Conservation (phyloP, 371 early-diverging fungal genomes). For the Mucor velutinosus region DNA sequence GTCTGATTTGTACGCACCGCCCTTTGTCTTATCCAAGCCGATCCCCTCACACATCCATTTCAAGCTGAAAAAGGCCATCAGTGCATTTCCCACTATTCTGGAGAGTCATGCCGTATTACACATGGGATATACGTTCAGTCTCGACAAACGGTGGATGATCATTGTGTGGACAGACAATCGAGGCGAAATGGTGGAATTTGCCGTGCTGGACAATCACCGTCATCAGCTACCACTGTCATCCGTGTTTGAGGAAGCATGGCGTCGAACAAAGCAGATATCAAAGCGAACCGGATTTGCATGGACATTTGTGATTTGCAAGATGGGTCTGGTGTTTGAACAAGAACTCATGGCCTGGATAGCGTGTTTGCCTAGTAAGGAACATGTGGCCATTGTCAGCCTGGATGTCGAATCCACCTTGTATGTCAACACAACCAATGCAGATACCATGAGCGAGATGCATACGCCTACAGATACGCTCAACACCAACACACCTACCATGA, state of each 20-base stretch:
- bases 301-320: constrained; percentile 51
- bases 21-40: constrained; percentile 55
- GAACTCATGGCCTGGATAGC: constrained; percentile 51
- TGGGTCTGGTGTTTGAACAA: constrained; percentile 46
- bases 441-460: neutral
- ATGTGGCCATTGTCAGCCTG: constrained; percentile 50
- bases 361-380: constrained; percentile 30
- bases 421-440: constrained; percentile 14
- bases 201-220: constrained; percentile 21
- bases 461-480: neutral
- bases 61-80: constrained; percentile 37
- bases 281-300: constrained; percentile 36
- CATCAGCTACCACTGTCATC: constrained; percentile 4
- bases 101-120: constrained; percentile 50
- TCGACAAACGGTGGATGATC: constrained; percentile 59
- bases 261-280: constrained; percentile 33
- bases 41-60: constrained; percentile 44
- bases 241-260: constrained; percentile 48
- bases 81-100: constrained; percentile 29
- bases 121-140: constrained; percentile 59
- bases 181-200: constrained; percentile 58
- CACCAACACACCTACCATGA: neutral
- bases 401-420: constrained; percentile 53
- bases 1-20: constrained; percentile 52
- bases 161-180: constrained; percentile 64